Base-by-base conservation (phyloP, 225 moss, liverwort and hornwort species). In the Thuidium tamariscinum region DNA sequence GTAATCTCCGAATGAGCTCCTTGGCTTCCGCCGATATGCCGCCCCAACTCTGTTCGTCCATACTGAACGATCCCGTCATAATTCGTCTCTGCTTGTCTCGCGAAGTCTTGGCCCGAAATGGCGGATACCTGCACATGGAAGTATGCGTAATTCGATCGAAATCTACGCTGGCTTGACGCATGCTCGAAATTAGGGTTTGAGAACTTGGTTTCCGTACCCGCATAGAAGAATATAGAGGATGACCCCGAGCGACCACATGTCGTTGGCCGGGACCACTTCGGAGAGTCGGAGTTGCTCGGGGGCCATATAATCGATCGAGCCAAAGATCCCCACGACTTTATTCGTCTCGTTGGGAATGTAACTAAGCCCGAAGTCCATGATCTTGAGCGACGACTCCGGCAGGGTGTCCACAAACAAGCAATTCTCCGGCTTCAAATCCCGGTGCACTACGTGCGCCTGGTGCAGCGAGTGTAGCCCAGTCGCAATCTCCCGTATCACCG, bases 161-260 rank as follows among this genome's bases (percentile, higher is more conserved):
- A 52, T 77, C 17, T 23, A 6, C 20, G 74, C 23, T 34, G 68
- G 49, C 44, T 42, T 41, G 9, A 49, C 26, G 44, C 27, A 57
- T 36, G 42, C 16, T 83, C 32, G 19, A 27, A 42, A 69, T 57
- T 61, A 88, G 83, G 77, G 65, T 82, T 86, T 77, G 59, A 5
- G 26, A 48, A 74, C 29, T 22, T 26, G 30, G 23, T 15, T n/a
- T 62, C 74, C 83, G 37, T 84, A 96, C 97, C 96, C 96, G 80
- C 93, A 94, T 64, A 97, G 94, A 73, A 97, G 97, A 83, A 97
- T 97, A 84, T 91, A 96, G 55, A 97, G 93, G 80, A 97, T 96
- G 83, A 97, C 95, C 56, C 96, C 96, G 17, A 97, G 85, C 64
- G 96, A 95, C 96, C 97, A 97, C 95, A 97, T 94, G 87, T 97